A percentile compares a stretch with the other conserved stretches of the same genome.
Conservation (phyloP, 108 stramenopile genomes). For the Skeletonema grethae region DNA sequence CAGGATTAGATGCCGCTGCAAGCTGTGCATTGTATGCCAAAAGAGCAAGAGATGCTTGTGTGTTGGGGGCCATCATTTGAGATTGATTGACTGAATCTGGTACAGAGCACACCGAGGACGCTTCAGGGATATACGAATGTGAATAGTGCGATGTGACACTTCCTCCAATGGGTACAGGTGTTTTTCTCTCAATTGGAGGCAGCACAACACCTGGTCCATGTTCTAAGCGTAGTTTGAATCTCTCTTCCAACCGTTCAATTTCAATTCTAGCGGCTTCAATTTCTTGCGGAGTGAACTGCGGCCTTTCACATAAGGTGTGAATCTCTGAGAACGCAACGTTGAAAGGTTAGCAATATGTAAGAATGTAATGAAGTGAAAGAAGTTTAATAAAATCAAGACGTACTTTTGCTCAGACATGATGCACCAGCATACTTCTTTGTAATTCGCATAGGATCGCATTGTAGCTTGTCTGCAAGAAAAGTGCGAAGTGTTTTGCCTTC, state of each 20-base stretch:
- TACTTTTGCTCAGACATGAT: constrained; percentile 88
- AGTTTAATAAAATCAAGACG: too few relatives aligned
- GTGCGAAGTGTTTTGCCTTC: constrained; percentile 92
- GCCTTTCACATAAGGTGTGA: constrained; percentile 67
- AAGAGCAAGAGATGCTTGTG: background rate
- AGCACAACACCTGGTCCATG: constrained; percentile 41
- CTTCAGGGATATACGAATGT: background rate
- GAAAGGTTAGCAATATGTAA: too few relatives aligned
- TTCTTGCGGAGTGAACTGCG: constrained; percentile 55
- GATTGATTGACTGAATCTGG: background rate
- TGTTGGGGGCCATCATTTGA: background rate
- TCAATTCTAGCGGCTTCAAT: constrained; percentile 70
- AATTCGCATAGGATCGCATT: constrained; percentile 97
- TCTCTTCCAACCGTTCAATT: constrained; percentile 60
- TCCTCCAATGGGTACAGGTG: constrained; percentile 1
- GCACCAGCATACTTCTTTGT: constrained; percentile 97
- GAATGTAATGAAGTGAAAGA: too few relatives aligned
- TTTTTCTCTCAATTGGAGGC: constrained; percentile 8
- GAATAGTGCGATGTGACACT: background rate
- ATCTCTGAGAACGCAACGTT: too few relatives aligned
- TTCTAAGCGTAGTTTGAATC: constrained; percentile 65
- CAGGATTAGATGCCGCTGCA: constrained; percentile 22
- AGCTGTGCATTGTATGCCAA: constrained; percentile 27
- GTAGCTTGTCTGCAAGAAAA: constrained; percentile 94
- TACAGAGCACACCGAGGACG: background rate